These are phyloP conservation scores for Diplodia sapinea DNA, from an alignment of 2,329 filamentous ascomycete genomes.

Conservation along the genomic window DNA sequence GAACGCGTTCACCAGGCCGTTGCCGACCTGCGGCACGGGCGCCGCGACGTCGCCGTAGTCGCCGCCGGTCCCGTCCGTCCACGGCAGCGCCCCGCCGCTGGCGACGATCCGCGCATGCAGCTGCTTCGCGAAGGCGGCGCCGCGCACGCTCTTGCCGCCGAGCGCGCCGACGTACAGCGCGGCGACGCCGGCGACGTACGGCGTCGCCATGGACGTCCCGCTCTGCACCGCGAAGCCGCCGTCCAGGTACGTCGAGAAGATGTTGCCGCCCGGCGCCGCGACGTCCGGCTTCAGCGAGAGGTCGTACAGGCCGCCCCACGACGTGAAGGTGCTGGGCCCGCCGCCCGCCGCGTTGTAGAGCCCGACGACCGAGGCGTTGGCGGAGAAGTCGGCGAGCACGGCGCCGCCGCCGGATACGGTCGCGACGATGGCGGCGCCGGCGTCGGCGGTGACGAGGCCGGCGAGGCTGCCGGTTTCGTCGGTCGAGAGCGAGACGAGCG, in stretches of 20 bases:
- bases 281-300: constrained; percentile 63
- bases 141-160: constrained; percentile 36
- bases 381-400: constrained; percentile 12
- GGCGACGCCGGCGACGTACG: constrained; percentile 59
- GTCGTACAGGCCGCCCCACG: constrained; percentile 68
- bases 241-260: constrained; percentile 63
- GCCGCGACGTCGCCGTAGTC: constrained; percentile 34
- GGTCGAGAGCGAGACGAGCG: constrained; percentile 33
- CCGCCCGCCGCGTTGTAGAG: constrained; percentile 51
- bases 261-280: constrained; percentile 62
- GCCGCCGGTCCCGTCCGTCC: constrained; percentile 32
- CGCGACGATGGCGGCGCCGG: constrained; percentile 23
- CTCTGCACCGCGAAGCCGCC: constrained; percentile 59
- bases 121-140: constrained; percentile 38
- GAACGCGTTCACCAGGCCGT: constrained; percentile 65
- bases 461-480: constrained; percentile 36
- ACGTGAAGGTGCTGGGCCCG: constrained; percentile 59
- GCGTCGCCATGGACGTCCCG: constrained; percentile 66
- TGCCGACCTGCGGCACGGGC: constrained; percentile 66
- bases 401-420: constrained; percentile 7
- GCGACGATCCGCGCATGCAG: constrained; percentile 40
- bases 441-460: constrained; percentile 37
- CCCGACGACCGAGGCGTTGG: constrained; percentile 19
- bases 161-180: constrained; percentile 41
- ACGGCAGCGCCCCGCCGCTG: constrained; percentile 40